These are phyloP conservation scores for Trametes cingulata DNA, from an alignment of 768 basidiomycete species.

Conservation along the genomic window DNA sequence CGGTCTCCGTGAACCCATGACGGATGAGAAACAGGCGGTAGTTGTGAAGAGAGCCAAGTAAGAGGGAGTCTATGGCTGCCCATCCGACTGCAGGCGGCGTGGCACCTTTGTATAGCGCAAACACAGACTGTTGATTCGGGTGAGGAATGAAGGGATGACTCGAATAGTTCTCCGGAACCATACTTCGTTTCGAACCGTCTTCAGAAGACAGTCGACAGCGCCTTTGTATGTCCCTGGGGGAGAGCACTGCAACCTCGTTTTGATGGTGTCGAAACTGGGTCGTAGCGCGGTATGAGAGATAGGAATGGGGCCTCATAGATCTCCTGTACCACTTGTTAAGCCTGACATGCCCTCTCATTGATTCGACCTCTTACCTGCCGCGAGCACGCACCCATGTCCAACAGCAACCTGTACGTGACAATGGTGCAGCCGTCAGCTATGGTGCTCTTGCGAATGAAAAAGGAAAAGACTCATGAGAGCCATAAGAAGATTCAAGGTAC, in stretches of 20 bases:
- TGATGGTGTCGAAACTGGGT: slow-evolving; percentile 68
- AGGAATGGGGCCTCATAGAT: no score
- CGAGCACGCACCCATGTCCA: slow-evolving; percentile 55
- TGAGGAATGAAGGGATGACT: not conserved
- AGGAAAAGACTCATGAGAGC: no score
- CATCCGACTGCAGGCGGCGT: slow-evolving; percentile 73
- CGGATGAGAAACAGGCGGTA: slow-evolving; percentile 63
- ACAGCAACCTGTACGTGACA: slow-evolving; percentile 53
- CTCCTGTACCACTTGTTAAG: no score
- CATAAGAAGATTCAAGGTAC: not conserved
- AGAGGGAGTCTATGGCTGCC: slow-evolving; percentile 71
- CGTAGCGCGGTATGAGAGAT: not conserved
- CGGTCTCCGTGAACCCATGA: slow-evolving; percentile 53
- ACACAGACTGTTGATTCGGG: slow-evolving; percentile 44
- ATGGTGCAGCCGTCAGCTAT: not conserved
- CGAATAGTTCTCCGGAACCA: not conserved
- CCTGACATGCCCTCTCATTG: no score
- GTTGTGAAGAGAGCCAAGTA: slow-evolving; percentile 70
- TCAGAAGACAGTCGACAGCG: slow-evolving; percentile 58
- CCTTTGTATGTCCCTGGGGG: slow-evolving; percentile 63
- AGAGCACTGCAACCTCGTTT: slow-evolving; percentile 71
- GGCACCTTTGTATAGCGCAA: slow-evolving; percentile 74
- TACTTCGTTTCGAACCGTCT: slow-evolving; percentile 64
- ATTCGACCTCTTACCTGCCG: no score
- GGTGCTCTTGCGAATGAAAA: not conserved